phyloP scores from a whole-genome alignment of 2,329 filamentous ascomycete genomes.

The Trichoderma koningii region DNA sequence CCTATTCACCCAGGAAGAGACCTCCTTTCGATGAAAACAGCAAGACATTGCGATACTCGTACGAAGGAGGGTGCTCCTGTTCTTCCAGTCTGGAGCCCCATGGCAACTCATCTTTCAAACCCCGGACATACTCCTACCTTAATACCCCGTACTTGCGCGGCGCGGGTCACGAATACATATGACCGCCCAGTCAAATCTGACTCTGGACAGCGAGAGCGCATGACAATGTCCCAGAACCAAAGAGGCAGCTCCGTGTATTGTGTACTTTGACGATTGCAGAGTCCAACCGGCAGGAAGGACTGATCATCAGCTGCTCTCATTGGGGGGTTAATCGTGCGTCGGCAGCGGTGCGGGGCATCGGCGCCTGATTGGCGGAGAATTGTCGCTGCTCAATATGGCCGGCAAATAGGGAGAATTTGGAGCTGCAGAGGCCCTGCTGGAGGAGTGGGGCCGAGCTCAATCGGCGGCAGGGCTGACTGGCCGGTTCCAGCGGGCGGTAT shows the following conservation, averaged over 20 bases:
- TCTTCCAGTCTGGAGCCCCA: no score
- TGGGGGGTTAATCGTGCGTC: conserved; percentile 22
- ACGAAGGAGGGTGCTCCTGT: no score
- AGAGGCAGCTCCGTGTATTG: conserved; percentile 1
- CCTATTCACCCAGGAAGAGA: no score
- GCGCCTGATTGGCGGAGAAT: conserved; percentile 28
- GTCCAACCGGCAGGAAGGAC: background rate
- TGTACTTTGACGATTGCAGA: background rate
- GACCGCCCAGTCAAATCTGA: no score
- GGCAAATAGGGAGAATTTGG: conserved; percentile 29
- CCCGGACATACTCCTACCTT: no score
- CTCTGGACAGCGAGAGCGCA: no score
- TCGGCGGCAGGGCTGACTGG: conserved; percentile 15
- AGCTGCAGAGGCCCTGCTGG: background rate
- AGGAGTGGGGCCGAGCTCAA: background rate
- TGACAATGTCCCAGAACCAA: background rate
- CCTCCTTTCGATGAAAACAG: no score
- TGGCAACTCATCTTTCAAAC: no score
- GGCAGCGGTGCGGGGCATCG: conserved; percentile 11
- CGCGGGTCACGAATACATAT: no score
- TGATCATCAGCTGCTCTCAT: conserved; percentile 16
- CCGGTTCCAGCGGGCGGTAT: background rate
- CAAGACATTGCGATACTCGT: no score
- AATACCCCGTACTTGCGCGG: no score
- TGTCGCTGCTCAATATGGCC: conserved; percentile 2